These are phyloP conservation scores for Skeletonema tropicum DNA, from an alignment of 108 stramenopile species.

Conservation along the genomic window DNA sequence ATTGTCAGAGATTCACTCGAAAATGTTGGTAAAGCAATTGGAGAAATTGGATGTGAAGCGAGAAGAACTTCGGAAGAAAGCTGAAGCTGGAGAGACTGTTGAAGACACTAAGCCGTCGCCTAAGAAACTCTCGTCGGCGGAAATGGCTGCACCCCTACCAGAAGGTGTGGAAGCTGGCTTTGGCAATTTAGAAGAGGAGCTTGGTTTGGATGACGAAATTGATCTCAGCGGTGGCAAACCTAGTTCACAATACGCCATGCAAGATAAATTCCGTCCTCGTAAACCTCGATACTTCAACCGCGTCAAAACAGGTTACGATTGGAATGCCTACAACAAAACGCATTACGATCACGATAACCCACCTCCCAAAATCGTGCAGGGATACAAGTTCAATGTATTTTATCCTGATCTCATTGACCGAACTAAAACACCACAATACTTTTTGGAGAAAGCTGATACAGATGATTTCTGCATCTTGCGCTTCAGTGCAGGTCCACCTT, in stretches of 20 bases:
- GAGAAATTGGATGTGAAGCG: constrained; percentile 83
- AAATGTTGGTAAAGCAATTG: constrained; percentile 92
- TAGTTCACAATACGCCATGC: constrained; percentile 72
- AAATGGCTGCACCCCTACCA: constrained; percentile 47
- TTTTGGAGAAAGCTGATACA: constrained; percentile 88
- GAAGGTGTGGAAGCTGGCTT: constrained; percentile 69
- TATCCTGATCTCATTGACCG: constrained; percentile 99
- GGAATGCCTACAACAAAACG: constrained; percentile 99
- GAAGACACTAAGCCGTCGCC: constrained; percentile 30
- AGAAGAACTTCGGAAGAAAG: constrained; percentile 64
- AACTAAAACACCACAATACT: constrained; percentile 92
- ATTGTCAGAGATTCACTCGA: constrained; percentile 86
- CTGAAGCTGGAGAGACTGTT: constrained; percentile 32
- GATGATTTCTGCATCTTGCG: constrained; percentile 96
- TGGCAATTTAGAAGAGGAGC: constrained; percentile 89
- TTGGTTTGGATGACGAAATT: constrained; percentile 79
- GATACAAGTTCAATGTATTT: constrained; percentile 99
- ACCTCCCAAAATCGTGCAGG: constrained; percentile 99
- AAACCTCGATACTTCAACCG: constrained; percentile 99
- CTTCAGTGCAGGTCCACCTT: constrained; percentile 97
- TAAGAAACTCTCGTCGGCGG: constrained; percentile 36
- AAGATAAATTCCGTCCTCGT: constrained; percentile 94
- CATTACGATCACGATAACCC: constrained; percentile 99
- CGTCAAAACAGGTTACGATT: constrained; percentile 97
- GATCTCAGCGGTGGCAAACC: constrained; percentile 33